These are phyloP conservation scores for Scedosporium apiospermum DNA, from an alignment of 2,329 filamentous ascomycete genomes.

Conservation along the genomic window DNA sequence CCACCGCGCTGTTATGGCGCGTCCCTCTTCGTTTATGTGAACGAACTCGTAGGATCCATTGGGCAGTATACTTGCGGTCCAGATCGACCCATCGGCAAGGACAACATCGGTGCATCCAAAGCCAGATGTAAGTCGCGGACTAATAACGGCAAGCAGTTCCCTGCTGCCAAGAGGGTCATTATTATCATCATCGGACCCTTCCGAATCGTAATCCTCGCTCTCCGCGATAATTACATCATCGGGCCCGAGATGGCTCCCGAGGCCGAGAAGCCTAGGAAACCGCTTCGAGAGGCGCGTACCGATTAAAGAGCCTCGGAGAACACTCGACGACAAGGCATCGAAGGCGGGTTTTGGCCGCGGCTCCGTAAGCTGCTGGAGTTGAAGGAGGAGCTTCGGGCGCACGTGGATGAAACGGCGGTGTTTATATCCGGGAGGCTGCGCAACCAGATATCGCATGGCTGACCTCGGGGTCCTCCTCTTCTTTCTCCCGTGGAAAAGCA, in stretches of 20 bases:
- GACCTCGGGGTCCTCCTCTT: conserved; percentile 39
- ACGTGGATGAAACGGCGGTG: conserved; percentile 59
- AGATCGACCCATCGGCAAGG: conserved; percentile 52
- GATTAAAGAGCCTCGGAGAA: conserved; percentile 44
- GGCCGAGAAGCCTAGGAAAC: conserved; percentile 54
- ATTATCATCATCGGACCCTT: conserved; percentile 32
- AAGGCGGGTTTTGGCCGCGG: conserved; percentile 57
- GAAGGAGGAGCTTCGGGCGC: conserved; percentile 59
- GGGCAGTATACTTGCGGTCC: conserved; percentile 41
- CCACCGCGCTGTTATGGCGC: conserved; percentile 57
- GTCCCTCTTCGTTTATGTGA: conserved; percentile 46
- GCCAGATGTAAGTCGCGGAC: conserved; percentile 39
- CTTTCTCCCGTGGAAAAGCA: conserved; percentile 25
- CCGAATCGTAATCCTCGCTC: conserved; percentile 53
- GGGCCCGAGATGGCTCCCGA: conserved; percentile 52
- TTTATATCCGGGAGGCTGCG: conserved; percentile 56
- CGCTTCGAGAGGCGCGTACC: conserved; percentile 46
- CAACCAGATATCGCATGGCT: conserved; percentile 57
- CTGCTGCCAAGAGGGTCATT: conserved; percentile 36
- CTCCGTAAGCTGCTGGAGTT: conserved; percentile 58
- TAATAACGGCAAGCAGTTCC: conserved; percentile 59
- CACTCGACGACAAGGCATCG: conserved; percentile 63
- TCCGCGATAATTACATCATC: conserved; percentile 64
- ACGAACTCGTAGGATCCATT: conserved; percentile 59
- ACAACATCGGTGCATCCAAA: conserved; percentile 55